A percentile compares a stretch with the other conserved stretches of the same genome.
phyloP scores from a whole-genome alignment of 2,329 filamentous ascomycete species.

The Rutstroemia sp. region DNA sequence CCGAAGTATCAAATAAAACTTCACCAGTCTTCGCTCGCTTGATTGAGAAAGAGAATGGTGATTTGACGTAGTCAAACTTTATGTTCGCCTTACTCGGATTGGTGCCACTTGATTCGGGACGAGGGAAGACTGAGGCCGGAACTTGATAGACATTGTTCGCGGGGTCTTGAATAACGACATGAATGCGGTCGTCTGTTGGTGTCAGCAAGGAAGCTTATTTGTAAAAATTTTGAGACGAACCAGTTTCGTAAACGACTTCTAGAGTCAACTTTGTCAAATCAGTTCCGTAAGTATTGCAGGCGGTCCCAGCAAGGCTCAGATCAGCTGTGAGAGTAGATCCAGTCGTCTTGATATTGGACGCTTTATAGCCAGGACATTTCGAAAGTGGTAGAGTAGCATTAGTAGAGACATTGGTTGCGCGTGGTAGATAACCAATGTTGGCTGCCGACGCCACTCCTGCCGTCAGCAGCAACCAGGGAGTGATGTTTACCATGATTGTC shows the following conservation, averaged over 20 bases:
- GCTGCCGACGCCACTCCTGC: background rate
- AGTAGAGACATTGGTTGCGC: background rate
- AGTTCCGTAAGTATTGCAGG: conserved; percentile 52
- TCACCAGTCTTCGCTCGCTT: conserved; percentile 40
- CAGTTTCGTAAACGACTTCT: conserved; percentile 52
- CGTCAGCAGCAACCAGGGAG: background rate
- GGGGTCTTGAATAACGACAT: conserved; percentile 56
- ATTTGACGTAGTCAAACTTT: conserved; percentile 43
- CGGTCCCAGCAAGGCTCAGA: conserved; percentile 48
- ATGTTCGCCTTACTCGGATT: conserved; percentile 34
- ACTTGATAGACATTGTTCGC: conserved; percentile 54
- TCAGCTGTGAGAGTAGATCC: conserved; percentile 46
- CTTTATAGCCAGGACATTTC: conserved; percentile 45
- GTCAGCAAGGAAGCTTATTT: conserved; percentile 22
- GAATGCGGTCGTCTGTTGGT: conserved; percentile 46
- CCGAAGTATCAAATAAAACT: conserved; percentile 54
- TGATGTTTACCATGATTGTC: background rate
- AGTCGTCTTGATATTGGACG: conserved; percentile 39
- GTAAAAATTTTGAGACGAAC: conserved; percentile 30
- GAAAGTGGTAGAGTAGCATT: conserved; percentile 17
- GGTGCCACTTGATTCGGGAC: conserved; percentile 36
- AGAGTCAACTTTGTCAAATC: conserved; percentile 50
- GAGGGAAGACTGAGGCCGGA: conserved; percentile 47
- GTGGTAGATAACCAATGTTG: background rate
- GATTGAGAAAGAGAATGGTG: conserved; percentile 56